Evolutionary conservation across 2,329 filamentous ascomycete genomes (phyloP).

Genomic region (Hypocrella siamensis): DNA sequence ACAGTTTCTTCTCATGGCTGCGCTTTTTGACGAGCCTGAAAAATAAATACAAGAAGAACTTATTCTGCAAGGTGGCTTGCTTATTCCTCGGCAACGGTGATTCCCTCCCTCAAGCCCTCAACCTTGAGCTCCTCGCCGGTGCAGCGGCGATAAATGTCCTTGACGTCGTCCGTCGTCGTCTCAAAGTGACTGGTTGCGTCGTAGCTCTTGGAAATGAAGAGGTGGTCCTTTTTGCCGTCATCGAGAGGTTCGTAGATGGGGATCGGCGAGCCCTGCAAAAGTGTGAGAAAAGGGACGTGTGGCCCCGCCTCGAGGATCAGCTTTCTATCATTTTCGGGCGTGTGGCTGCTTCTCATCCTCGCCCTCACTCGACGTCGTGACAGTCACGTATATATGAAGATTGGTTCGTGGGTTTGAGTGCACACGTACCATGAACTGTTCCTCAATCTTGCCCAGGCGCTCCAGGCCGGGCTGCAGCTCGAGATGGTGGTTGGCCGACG

Average conservation of each 20-base stretch:
- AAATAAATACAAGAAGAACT: background rate
- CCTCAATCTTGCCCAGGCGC: slow-evolving; percentile 82
- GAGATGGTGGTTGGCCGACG: slow-evolving; percentile 80
- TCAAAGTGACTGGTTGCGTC: slow-evolving; percentile 97
- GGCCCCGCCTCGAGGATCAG: no score
- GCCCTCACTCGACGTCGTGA: no score
- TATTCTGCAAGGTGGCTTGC: background rate
- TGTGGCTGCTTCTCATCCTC: no score
- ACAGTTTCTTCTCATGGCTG: background rate
- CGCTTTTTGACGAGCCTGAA: background rate
- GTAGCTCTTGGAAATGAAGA: slow-evolving; percentile 98
- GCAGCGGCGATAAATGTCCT: slow-evolving; percentile 77
- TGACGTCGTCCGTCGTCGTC: slow-evolving; percentile 79
- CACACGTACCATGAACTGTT: slow-evolving; percentile 76
- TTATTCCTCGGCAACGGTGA: slow-evolving; percentile 44
- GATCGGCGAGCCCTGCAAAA: slow-evolving; percentile 54
- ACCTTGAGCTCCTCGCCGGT: slow-evolving; percentile 77
- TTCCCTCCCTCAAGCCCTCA: slow-evolving; percentile 69
- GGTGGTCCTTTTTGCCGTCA: slow-evolving; percentile 69
- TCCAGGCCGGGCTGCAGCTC: slow-evolving; percentile 89
- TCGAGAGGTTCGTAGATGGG: slow-evolving; percentile 86
- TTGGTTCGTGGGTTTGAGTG: no score
- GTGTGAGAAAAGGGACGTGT: slow-evolving; percentile 1
- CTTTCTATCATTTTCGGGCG: no score
- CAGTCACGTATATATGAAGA: no score